phyloP scores from a whole-genome alignment of 441 rosid genomes.

The Gossypium davidsonii region DNA sequence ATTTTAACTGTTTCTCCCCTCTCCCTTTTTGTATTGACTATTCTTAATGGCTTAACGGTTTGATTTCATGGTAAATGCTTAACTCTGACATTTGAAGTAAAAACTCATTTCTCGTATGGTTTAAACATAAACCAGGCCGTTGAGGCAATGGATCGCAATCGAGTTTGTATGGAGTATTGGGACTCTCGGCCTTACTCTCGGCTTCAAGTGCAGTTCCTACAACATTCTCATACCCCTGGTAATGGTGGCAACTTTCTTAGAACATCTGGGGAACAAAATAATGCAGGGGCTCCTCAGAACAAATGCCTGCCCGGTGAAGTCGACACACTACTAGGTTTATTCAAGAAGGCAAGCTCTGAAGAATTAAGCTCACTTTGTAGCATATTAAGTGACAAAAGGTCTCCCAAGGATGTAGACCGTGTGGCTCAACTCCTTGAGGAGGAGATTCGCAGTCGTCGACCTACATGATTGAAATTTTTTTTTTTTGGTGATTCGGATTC shows the following conservation, averaged over 20 bases:
- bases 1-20: not conserved
- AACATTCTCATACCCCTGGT: slow-evolving; percentile 27
- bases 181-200: slow-evolving; percentile 88
- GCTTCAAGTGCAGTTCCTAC: slow-evolving; percentile 69
- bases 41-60: not conserved
- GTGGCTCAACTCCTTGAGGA: slow-evolving; percentile 45
- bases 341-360: slow-evolving; percentile 70
- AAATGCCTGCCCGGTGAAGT: slow-evolving; percentile 29
- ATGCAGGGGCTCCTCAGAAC: slow-evolving; percentile 19
- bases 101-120: slow-evolving; percentile 7
- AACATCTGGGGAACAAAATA: slow-evolving; percentile 23
- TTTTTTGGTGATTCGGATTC: slow-evolving; percentile 8
- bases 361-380: slow-evolving; percentile 50
- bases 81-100: not conserved
- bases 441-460: slow-evolving; percentile 52
- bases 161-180: slow-evolving; percentile 93
- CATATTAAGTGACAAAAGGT: slow-evolving; percentile 35
- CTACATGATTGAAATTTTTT: slow-evolving; percentile 24
- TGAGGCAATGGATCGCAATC: slow-evolving; percentile 77
- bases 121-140: slow-evolving; percentile 46
- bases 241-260: slow-evolving; percentile 24
- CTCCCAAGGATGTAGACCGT: slow-evolving; percentile 32
- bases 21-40: not conserved
- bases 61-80: not conserved
- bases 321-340: slow-evolving; percentile 41